Conservation (phyloP, 1,284 basidiomycete species). For the Anthracocystis walkeri region DNA sequence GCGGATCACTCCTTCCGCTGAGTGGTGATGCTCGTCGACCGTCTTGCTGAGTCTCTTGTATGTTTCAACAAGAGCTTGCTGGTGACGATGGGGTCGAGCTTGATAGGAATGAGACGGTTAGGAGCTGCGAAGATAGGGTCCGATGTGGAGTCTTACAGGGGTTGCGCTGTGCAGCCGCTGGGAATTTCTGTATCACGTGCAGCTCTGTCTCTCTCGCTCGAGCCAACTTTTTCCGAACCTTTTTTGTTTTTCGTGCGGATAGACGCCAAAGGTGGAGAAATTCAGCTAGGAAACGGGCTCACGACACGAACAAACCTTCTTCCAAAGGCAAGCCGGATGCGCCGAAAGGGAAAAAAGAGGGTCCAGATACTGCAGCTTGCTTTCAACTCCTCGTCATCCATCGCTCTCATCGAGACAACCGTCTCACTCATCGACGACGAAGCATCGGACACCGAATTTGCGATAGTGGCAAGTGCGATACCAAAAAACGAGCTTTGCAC, state of each 20-base stretch:
- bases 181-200: slow-evolving; percentile 24
- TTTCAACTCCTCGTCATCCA: not conserved
- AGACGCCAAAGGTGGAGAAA: slow-evolving; percentile 8
- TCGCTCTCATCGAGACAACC: not conserved
- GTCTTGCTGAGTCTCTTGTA: not conserved
- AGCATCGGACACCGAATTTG: too few species aligned
- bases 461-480: too few species aligned
- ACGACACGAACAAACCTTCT: slow-evolving; percentile 4
- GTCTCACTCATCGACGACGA: not conserved
- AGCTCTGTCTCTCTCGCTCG: slow-evolving; percentile 15
- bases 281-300: not conserved
- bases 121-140: slow-evolving; percentile 1
- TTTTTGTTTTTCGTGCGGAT: slow-evolving; percentile 36
- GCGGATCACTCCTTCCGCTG: not conserved
- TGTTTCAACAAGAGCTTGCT: not conserved
- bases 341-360: slow-evolving; percentile 10
- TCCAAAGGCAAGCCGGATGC: not conserved
- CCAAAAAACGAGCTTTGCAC: too few species aligned
- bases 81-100: not conserved
- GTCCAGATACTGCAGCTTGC: slow-evolving; percentile 7
- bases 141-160: slow-evolving; percentile 17
- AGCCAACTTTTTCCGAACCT: slow-evolving; percentile 15
- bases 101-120: not conserved
- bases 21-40: not conserved
- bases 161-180: slow-evolving; percentile 5